Percentiles rank a stretch among this genome's conserved stretches.
phyloP scores from a whole-genome alignment of 2,329 filamentous ascomycete genomes.

The Orbilia blumenaviensis region DNA sequence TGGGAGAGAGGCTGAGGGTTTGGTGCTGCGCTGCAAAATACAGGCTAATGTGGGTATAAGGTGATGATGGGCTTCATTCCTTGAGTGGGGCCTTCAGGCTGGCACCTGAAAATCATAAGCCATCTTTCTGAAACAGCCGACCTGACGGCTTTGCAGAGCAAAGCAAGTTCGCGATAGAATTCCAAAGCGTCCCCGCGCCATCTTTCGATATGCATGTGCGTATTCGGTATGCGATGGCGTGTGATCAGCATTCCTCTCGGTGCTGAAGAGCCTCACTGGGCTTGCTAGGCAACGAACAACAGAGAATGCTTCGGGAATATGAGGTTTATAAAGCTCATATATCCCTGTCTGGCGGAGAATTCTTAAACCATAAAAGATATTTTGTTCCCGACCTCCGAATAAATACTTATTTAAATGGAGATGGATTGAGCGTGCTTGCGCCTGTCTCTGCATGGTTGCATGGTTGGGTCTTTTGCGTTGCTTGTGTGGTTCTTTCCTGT shows the following conservation, averaged over 20 bases:
- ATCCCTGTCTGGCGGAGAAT: not conserved
- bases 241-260: conserved; percentile 35
- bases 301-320: conserved; percentile 25
- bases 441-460: not conserved
- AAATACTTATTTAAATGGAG: no score
- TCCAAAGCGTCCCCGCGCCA: not conserved
- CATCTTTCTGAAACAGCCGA: conserved; percentile 6
- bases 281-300: conserved; percentile 15
- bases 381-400: conserved; percentile 1
- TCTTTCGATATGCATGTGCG: not conserved
- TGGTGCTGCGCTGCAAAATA: not conserved
- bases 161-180: conserved; percentile 27
- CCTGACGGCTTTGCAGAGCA: conserved; percentile 5
- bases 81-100: not conserved
- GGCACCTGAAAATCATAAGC: not conserved
- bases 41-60: not conserved
- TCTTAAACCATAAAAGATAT: conserved; percentile 7
- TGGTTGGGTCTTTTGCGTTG: conserved; percentile 46
- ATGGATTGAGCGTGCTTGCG: conserved; percentile 13
- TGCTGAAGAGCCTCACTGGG: conserved; percentile 10
- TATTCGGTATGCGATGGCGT: conserved; percentile 3
- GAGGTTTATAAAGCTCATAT: conserved; percentile 13
- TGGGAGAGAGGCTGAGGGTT: conserved; percentile 7
- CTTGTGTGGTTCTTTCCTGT: conserved; percentile 24
- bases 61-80: conserved; percentile 14